These are phyloP conservation scores for Leptographium procerum DNA, from an alignment of 2,329 filamentous ascomycete genomes.

Conservation along the genomic window DNA sequence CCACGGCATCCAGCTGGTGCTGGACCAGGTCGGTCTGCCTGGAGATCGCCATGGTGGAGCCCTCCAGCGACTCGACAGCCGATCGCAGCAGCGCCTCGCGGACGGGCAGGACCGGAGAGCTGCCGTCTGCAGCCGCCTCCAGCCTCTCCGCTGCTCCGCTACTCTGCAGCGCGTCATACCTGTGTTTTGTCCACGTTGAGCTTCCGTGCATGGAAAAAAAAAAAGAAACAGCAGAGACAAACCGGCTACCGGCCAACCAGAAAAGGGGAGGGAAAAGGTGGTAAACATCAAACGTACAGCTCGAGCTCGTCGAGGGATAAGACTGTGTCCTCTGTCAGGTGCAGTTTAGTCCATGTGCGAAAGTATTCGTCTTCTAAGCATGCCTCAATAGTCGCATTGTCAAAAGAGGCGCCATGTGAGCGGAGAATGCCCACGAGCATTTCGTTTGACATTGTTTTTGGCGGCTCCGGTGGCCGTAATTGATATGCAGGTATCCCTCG, in stretches of 20 bases:
- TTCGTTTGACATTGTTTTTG: neutral
- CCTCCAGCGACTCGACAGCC: conserved; percentile 52
- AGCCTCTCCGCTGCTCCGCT: conserved; percentile 36
- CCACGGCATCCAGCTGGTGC: conserved; percentile 50
- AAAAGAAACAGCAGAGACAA: too few species aligned
- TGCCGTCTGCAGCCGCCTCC: conserved; percentile 14
- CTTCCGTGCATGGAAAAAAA: neutral
- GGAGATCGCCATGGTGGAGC: conserved; percentile 52
- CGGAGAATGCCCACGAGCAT: conserved; percentile 7
- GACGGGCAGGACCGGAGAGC: conserved; percentile 35
- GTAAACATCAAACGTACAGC: conserved; percentile 24
- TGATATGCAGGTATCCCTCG: neutral
- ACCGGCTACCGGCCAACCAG: too few species aligned
- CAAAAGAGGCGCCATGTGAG: conserved; percentile 4
- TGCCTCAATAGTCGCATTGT: conserved; percentile 17
- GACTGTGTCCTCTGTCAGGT: conserved; percentile 39
- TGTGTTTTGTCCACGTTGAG: conserved; percentile 17
- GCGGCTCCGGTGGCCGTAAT: neutral
- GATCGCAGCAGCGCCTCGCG: conserved; percentile 47
- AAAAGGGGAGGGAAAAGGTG: neutral
- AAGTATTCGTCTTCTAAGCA: conserved; percentile 24
- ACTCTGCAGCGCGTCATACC: conserved; percentile 38
- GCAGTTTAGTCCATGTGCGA: conserved; percentile 35
- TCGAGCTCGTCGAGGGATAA: conserved; percentile 42
- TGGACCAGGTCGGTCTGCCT: conserved; percentile 51